A percentile compares a stretch with the other conserved stretches of the same genome.
Conservation (phyloP, 2,329 filamentous ascomycete species). For the Stagonosporopsis rhizophila region DNA sequence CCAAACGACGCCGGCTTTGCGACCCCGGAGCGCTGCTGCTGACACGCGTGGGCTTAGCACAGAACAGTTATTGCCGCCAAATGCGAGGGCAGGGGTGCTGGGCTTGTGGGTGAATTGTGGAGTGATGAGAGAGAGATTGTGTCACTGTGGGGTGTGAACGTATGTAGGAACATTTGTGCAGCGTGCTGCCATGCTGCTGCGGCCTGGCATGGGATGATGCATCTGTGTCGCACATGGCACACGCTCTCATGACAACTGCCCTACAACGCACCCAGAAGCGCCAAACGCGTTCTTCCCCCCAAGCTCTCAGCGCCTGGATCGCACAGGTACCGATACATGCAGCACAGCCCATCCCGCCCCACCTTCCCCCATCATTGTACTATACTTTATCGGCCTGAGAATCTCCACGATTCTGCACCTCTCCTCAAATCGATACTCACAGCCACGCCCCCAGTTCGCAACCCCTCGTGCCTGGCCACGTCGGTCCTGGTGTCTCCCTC, state of each 20-base stretch:
- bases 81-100: background rate
- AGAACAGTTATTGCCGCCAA: background rate
- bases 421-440: conserved; percentile 1
- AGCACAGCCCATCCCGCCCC: background rate
- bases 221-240: background rate
- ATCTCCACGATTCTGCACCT: conserved; percentile 7
- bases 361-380: background rate
- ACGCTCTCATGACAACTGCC: too few relatives aligned
- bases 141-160: background rate
- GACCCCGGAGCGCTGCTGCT: background rate
- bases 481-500: background rate
- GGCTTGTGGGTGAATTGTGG: background rate
- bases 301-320: background rate
- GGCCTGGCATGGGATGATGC: background rate
- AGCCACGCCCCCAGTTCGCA: background rate
- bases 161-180: background rate
- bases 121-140: background rate
- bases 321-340: background rate
- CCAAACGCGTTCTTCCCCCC: too few relatives aligned
- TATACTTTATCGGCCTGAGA: background rate
- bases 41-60: background rate
- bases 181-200: background rate
- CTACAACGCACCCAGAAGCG: background rate
- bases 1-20: conserved; percentile 5
- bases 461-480: background rate